These are phyloP conservation scores for Aspergillus felis DNA, from an alignment of 2,329 filamentous ascomycete species.

Conservation along the genomic window DNA sequence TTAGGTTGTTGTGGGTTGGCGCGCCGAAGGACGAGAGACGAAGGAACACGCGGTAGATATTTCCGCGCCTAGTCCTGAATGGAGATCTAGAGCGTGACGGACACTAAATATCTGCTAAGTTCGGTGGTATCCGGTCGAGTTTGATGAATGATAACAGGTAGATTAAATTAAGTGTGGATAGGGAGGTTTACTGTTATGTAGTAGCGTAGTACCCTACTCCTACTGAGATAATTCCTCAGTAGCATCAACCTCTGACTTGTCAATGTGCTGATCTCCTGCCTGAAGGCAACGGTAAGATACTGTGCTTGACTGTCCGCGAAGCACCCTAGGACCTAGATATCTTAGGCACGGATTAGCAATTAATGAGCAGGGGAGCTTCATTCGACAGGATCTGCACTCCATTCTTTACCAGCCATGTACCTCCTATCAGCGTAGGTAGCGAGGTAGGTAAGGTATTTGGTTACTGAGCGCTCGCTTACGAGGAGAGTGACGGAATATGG, in stretches of 20 bases:
- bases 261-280: not conserved
- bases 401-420: not conserved
- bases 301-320: not conserved
- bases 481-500: not conserved
- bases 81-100: no score
- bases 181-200: not conserved
- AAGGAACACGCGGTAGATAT: not conserved
- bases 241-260: not conserved
- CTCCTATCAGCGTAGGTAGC: not conserved
- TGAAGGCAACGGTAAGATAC: not conserved
- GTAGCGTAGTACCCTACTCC: no score
- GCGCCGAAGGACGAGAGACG: not conserved
- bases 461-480: not conserved
- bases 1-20: not conserved
- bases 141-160: not conserved
- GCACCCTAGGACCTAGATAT: no score
- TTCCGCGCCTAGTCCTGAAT: not conserved
- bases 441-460: no score
- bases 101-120: not conserved
- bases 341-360: not conserved
- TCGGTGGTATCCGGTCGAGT: not conserved
- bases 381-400: not conserved
- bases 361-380: no score
- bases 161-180: not conserved
- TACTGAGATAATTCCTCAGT: no score